Base-by-base conservation (phyloP, 768 basidiomycete genomes). In the Tulasnella sp. region DNA sequence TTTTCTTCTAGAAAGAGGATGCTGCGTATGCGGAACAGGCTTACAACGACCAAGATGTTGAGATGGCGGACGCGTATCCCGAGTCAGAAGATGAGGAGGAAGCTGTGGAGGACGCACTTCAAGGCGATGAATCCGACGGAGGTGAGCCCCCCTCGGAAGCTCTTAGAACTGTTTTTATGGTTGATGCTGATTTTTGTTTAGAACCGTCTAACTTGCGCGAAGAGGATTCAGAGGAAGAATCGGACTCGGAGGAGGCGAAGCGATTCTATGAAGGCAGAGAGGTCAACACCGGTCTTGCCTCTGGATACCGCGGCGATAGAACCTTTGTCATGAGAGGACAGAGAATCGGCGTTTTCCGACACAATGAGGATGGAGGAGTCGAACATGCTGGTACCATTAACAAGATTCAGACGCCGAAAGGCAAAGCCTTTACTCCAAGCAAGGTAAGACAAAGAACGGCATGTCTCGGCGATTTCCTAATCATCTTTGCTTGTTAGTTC, bases 281-380 rank as follows among this genome's bases (percentile, higher is more conserved):
- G 42, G 89, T 89, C 81, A 99, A 99, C 85, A 94, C 94, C 7
- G 94, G 96, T 82, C 89, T 99, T 50, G 95, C 94, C 4, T 92
- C 99, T 58, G 97, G 97, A 16, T 97, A 98, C 89, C 96, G 95
- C 87, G 95, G 96, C 81, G 96, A 98, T 83, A 90, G 97, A 41
- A 96, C 96, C 16, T 98, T 95, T 84, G 96, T 98, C 80, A 93
- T 96, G 48, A 92, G 96, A 72, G 97, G 96, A 58, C 93, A 91
- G 86, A 95, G 93, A 84, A 96, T 98, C 77, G 96, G 96, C 22
- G 94, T 96, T 37, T 98, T 97, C 88, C 92, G 90, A 79, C 94
- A 94, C 84, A 89, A 91, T 3, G 89, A 87, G 31, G 78, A 80
- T 1, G 89, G 91, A 82, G 88, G 92, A 82, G 90, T 98, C 84